Evolutionary conservation across 2,329 filamentous ascomycete genomes (phyloP).

Genomic region (Ophiostoma triangulosporum): DNA sequence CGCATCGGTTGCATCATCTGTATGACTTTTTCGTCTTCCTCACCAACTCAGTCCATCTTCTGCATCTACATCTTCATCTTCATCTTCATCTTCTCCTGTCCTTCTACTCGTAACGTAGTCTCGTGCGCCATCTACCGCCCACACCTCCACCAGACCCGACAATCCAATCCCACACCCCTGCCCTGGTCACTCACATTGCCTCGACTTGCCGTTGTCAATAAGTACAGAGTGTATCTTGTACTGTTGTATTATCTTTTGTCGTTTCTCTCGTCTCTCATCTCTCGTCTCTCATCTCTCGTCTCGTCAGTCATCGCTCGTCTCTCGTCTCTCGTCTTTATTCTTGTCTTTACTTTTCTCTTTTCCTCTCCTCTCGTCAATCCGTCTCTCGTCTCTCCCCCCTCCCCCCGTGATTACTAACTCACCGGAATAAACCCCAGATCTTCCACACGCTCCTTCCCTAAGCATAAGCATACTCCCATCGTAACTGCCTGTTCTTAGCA

Average conservation of each 20-base stretch:
- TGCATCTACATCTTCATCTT: no score
- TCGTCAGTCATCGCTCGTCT: background rate
- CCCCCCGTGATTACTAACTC: no score
- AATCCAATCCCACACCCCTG: no score
- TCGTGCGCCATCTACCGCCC: background rate
- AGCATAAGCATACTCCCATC: background rate
- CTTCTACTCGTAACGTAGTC: background rate
- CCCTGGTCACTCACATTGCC: no score
- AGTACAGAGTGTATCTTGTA: no score
- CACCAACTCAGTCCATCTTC: no score
- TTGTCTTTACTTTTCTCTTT: background rate
- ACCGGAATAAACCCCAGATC: background rate
- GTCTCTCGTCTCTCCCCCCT: background rate
- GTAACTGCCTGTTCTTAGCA: background rate
- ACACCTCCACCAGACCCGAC: no score
- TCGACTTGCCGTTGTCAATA: no score
- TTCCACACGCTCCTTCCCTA: background rate
- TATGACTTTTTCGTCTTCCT: no score
- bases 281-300: background rate
- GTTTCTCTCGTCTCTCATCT: background rate
- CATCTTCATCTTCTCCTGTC: background rate
- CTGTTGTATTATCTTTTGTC: background rate
- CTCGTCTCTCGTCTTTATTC: background rate
- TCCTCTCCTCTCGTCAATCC: background rate
- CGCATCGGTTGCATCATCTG: background rate